phyloP scores from a whole-genome alignment of 2,329 filamentous ascomycete genomes.

The Helicocarpus griseus region DNA sequence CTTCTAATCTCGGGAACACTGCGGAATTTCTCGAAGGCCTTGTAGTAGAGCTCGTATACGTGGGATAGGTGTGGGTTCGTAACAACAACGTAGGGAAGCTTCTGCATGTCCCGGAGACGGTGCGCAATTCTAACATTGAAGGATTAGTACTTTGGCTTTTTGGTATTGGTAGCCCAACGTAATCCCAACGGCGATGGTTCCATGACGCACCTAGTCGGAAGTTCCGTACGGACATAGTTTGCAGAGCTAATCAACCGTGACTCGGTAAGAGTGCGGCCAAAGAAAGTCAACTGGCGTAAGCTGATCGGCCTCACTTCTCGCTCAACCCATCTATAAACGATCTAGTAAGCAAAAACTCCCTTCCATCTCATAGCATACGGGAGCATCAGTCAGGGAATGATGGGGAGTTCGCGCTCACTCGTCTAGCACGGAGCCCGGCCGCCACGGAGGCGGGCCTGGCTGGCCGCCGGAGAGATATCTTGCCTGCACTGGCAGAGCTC shows the following conservation, averaged over 20 bases:
- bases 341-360: background rate
- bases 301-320: conserved; percentile 92
- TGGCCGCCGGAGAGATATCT: conserved; percentile 18
- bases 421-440: conserved; percentile 50
- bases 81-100: conserved; percentile 87
- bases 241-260: conserved; percentile 82
- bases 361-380: background rate
- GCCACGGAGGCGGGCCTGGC: conserved; percentile 41
- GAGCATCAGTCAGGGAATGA: background rate
- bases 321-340: conserved; percentile 66
- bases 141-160: background rate
- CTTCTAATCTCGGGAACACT: conserved; percentile 74
- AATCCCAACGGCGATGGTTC: background rate
- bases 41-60: conserved; percentile 94
- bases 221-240: conserved; percentile 93
- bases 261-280: conserved; percentile 87
- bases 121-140: conserved; percentile 61
- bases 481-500: conserved; percentile 10
- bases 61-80: conserved; percentile 90
- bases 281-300: conserved; percentile 91
- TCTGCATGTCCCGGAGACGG: conserved; percentile 93
- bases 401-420: conserved; percentile 39
- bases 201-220: conserved; percentile 62
- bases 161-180: background rate
- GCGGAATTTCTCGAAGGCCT: conserved; percentile 86